Base-by-base conservation (phyloP, 257 asterid genomes). In the Penstemon davidsonii region DNA sequence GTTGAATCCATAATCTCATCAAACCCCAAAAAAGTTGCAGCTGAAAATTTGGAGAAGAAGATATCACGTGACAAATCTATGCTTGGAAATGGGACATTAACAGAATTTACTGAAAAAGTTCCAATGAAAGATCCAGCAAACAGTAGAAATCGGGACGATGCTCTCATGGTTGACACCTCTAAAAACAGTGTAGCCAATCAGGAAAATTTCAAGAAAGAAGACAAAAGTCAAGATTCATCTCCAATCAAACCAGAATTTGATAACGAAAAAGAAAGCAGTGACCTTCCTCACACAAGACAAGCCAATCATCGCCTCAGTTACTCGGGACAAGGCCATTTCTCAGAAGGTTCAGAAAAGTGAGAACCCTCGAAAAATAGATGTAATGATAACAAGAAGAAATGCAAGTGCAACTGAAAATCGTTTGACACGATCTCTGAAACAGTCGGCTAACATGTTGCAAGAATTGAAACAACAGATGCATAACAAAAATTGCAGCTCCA, bases 401-500 rank as follows among this genome's bases (percentile, higher is more conserved):
- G 76, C 55, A 77, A 74, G 70, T 7, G 76, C 55, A 47, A 77
- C 49, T 49, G 69, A 55, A 49, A 73, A 59, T 40, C 76, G 55
- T 60, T 56, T 58, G 62, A 56, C 69, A 64, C 69, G 69, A 68
- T 58, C 87, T 37, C 15, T 6, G 10, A 78, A 75, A 67, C 68
- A 69, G 64, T 73, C 85, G 39, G 75, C 78, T 50, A 75, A 72
- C 72, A 73, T 79, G 58, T 55, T 73, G 66, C 82, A 72, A 49
- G 87, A 78, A 40, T 73, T 68, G 79, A 73, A 81, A 66, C 88
- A 76, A 71, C 77, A 61, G 74, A 78, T 75, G 69, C 79, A 75
- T 10, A 71, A 57, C 53, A 84, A 73, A 49, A 78, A 60, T 33
- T 53, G 60, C 67, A 68, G 58, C 73, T 47, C 72, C 11, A 60